Evolutionary conservation across 164 flowering plant genomes (phyloP).

Genomic region (Kalanchoe fedtschenkoi): DNA sequence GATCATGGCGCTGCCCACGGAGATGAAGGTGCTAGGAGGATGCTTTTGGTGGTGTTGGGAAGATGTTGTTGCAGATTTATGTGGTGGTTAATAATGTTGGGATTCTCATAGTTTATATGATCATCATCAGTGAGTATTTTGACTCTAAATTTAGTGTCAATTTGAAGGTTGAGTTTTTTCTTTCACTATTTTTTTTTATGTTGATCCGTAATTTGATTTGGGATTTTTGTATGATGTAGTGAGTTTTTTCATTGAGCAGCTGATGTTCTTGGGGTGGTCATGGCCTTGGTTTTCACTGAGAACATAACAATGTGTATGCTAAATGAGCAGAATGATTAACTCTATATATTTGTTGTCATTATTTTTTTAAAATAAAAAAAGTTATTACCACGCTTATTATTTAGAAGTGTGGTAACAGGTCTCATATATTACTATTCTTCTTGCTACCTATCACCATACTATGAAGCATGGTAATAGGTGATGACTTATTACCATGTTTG

Average conservation of each 20-base stretch:
- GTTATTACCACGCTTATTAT: too few species aligned
- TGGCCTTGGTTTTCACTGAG: too few species aligned
- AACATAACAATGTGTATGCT: too few species aligned
- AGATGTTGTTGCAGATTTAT: constrained; percentile 49
- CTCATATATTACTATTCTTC: too few species aligned
- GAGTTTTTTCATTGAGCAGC: constrained; percentile 24
- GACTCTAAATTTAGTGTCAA: not conserved
- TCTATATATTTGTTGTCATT: too few species aligned
- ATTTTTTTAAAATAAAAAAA: too few species aligned
- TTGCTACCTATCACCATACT: too few species aligned
- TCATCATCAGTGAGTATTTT: constrained; percentile 58
- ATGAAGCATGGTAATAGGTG: too few species aligned
- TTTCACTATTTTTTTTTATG: not conserved
- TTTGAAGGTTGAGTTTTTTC: not conserved
- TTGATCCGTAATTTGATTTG: too few species aligned
- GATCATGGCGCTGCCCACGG: constrained; percentile 89
- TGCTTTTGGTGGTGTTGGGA: constrained; percentile 74
- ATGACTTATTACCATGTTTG: too few species aligned
- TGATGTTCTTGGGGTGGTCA: constrained; percentile 87
- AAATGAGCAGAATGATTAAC: too few species aligned
- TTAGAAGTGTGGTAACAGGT: too few species aligned
- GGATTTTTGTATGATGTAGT: not conserved
- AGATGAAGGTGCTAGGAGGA: constrained; percentile 85
- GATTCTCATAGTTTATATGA: constrained; percentile 75
- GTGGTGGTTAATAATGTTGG: constrained; percentile 73